Base-by-base conservation (phyloP, 1,284 basidiomycete genomes). In the Mixia osmundae region DNA sequence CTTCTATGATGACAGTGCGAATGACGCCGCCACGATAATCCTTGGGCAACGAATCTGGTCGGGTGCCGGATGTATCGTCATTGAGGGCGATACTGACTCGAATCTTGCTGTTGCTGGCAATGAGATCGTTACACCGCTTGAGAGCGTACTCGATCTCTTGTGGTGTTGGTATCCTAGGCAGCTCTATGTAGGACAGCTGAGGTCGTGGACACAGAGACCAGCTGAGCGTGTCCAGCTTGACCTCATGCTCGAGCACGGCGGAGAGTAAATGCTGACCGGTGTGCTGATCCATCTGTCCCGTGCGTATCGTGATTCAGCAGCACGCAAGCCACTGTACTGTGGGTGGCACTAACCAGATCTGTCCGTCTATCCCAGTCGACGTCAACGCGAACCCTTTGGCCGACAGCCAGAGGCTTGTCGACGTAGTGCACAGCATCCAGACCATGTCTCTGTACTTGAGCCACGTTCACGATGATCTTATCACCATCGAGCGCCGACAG, bases 381-480 rank as follows among this genome's bases (percentile, higher is more conserved):
- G 14, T 69, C 56, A 31, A 72, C 65, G 18, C 56, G 59, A 4
- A 78, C 71, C 37, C 61, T 54, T 1, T 57, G 50, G 2, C 75
- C 75, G 19, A 63, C 53, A 7, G 53, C 45, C 44, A 73, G 66
- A 2, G 56, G 56, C 21, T 49, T 57, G 12, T 63, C 61, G 20
- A 80, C 66, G 48, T 72, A 73, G 57, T 85, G 80, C 11, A 83
- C 66, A 2, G 76, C 75, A 47, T 73, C 67, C 9, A 76, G 69
- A 7, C 75, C 75, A 31, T 67, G 63, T 33, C 80, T 60, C 44
- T 74, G 67, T 26, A 69, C 69, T 46, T 76, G 69, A 9, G 71
- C 56, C n/a, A 83, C 69, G 11, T 66, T 58, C 64, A 71, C 26
- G 10, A 29, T 22, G 7, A 5, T 16, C 18, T 33, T 24, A 14